These are phyloP conservation scores for Euphrasia arctica DNA, from an alignment of 305 asterid genomes.

Conservation along the genomic window DNA sequence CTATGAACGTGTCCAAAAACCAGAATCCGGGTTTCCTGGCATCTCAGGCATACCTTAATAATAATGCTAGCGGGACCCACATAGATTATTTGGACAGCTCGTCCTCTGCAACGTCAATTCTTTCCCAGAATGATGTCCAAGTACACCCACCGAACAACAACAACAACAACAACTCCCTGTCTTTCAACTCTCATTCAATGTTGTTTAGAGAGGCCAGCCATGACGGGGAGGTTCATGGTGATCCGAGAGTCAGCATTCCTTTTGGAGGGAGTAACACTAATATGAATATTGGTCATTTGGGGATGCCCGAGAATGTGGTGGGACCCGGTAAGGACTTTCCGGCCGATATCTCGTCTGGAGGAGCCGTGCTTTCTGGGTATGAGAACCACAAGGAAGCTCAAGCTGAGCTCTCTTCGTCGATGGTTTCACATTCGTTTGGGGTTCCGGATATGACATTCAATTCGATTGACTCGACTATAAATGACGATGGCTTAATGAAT, in stretches of 20 bases:
- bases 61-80: slow-evolving; percentile 48
- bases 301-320: slow-evolving; percentile 55
- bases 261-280: slow-evolving; percentile 39
- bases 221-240: slow-evolving; percentile 62
- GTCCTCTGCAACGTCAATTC: slow-evolving; percentile 91
- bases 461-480: slow-evolving; percentile 74
- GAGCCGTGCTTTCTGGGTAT: slow-evolving; percentile 22
- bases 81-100: slow-evolving; percentile 89
- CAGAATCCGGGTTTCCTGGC: slow-evolving; percentile 68
- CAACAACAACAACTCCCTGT: slow-evolving; percentile 46
- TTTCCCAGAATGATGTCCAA: slow-evolving; percentile 76
- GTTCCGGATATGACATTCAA: slow-evolving; percentile 87
- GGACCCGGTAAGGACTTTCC: slow-evolving; percentile 62
- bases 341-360: slow-evolving; percentile 36
- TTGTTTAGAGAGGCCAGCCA: slow-evolving; percentile 60
- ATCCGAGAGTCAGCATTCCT: slow-evolving; percentile 47
- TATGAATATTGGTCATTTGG: slow-evolving; percentile 55
- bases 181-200: slow-evolving; percentile 70
- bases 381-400: slow-evolving; percentile 74
- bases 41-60: slow-evolving; percentile 47
- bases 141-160: slow-evolving; percentile 38
- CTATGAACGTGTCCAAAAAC: slow-evolving; percentile 49
- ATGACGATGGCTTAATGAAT: slow-evolving; percentile 70
- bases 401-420: slow-evolving; percentile 86
- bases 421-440: slow-evolving; percentile 96